These are phyloP conservation scores for Raphidocelis subcapitata DNA, from an alignment of 139 green algal genomes.

Conservation along the genomic window DNA sequence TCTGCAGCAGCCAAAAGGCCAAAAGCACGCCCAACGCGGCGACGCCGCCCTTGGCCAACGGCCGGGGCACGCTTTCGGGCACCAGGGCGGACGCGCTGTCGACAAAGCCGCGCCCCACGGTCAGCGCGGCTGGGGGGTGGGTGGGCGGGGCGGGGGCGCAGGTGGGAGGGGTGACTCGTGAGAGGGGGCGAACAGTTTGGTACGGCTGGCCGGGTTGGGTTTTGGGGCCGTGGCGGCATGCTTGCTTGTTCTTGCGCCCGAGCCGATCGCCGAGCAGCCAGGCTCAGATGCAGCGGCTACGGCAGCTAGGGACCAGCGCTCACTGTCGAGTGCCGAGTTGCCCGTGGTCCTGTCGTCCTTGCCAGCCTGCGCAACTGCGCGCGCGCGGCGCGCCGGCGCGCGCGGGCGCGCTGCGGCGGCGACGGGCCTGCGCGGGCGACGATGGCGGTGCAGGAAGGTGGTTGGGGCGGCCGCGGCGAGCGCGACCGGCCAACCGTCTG, in stretches of 20 bases:
- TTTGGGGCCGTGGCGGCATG: not conserved
- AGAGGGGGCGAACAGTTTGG: not conserved
- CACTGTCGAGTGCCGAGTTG: constrained; percentile 21
- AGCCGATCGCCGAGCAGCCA: not conserved
- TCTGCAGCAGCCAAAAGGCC: constrained; percentile 38
- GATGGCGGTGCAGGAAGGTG: too few relatives aligned
- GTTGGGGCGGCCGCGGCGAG: too few relatives aligned
- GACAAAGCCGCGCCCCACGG: constrained; percentile 20
- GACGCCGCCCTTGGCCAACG: constrained; percentile 36
- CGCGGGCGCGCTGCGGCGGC: too few relatives aligned
- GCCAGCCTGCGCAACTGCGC: too few relatives aligned
- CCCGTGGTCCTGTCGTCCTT: constrained; percentile 17
- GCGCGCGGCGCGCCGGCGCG: too few relatives aligned
- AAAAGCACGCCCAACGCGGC: constrained; percentile 24
- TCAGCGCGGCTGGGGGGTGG: constrained; percentile 17
- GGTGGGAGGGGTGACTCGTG: not conserved
- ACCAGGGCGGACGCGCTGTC: constrained; percentile 42
- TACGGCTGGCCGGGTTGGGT: not conserved
- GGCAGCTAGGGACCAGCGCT: not conserved
- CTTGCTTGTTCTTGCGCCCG: not conserved
- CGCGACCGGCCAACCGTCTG: too few relatives aligned
- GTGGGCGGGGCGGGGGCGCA: not conserved
- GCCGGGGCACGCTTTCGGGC: constrained; percentile 33
- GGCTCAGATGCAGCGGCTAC: not conserved
- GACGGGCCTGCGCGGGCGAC: too few relatives aligned